Percentiles rank a stretch among this genome's conserved stretches.
Evolutionary conservation across 2,329 filamentous ascomycete species (phyloP).

Genomic region (Arthrobotrys entomopaga): DNA sequence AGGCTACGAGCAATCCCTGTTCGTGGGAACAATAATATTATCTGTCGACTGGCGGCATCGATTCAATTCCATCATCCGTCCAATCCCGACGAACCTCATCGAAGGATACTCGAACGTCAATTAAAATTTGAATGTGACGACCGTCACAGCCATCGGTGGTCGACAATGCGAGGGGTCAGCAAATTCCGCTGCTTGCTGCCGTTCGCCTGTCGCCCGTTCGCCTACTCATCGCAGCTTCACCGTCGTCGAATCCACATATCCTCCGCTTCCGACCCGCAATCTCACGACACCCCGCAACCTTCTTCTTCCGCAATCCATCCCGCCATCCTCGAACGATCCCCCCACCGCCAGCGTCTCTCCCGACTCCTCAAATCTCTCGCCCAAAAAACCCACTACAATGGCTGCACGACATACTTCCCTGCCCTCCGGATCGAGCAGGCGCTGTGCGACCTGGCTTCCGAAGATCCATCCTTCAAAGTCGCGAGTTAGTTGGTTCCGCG

Average conservation of each 20-base stretch:
- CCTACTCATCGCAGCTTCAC: neutral
- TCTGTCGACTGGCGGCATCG: too few species aligned
- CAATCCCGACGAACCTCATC: too few species aligned
- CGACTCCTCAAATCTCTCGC: slow-evolving; percentile 14
- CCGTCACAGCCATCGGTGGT: neutral
- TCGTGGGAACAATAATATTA: too few species aligned
- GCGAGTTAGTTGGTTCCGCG: slow-evolving; percentile 28
- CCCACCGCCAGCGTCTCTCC: slow-evolving; percentile 16
- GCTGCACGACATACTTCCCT: slow-evolving; percentile 7
- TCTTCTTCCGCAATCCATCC: slow-evolving; percentile 20
- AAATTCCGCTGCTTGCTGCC: slow-evolving; percentile 1
- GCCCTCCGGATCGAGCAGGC: slow-evolving; percentile 13
- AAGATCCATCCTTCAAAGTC: slow-evolving; percentile 35
- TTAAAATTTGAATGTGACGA: too few species aligned
- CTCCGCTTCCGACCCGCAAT: neutral
- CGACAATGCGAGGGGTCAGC: slow-evolving; percentile 6
- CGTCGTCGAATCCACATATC: neutral
- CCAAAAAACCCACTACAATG: slow-evolving; percentile 14
- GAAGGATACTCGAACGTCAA: too few species aligned
- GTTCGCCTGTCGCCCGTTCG: neutral
- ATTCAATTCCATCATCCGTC: too few species aligned
- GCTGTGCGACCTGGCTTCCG: slow-evolving; percentile 20
- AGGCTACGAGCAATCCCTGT: too few species aligned
- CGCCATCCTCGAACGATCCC: slow-evolving; percentile 38
- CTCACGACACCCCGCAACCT: neutral